Evolutionary conservation across 176 grass and related monocot genomes (phyloP).

Genomic region (Eleusine coracana): DNA sequence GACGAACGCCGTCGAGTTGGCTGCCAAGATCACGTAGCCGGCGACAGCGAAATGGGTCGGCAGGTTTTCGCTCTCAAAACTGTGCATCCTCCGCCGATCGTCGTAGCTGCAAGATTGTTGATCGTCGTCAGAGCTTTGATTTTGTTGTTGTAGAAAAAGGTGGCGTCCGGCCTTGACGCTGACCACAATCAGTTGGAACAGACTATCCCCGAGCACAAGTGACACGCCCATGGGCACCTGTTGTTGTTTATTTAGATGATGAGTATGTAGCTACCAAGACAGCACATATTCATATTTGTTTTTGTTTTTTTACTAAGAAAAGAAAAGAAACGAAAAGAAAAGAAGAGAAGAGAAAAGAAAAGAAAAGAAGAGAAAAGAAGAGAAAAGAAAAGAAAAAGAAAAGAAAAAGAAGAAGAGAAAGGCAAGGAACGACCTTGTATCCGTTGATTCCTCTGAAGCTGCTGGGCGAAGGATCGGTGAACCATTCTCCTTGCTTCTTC

Average conservation of each 20-base stretch:
- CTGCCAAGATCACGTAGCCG: constrained; percentile 17
- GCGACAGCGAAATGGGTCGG: background rate
- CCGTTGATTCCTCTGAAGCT: constrained; percentile 58
- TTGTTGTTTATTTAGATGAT: too few species aligned
- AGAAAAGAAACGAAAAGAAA: too few species aligned
- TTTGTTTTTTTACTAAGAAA: too few species aligned
- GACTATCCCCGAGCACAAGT: constrained; percentile 54
- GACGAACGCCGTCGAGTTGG: constrained; percentile 16
- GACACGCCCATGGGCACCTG: constrained; percentile 47
- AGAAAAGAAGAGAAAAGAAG: too few species aligned
- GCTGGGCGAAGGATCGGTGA: constrained; percentile 22
- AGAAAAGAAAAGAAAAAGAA: too few species aligned
- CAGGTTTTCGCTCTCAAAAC: constrained; percentile 18
- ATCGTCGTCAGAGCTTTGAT: too few species aligned
- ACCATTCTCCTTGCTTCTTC: constrained; percentile 50
- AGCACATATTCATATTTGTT: too few species aligned
- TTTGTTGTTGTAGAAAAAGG: background rate
- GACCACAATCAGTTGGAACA: constrained; percentile 43
- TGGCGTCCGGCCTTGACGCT: constrained; percentile 15
- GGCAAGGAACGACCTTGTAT: constrained; percentile 33
- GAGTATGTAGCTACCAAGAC: too few species aligned
- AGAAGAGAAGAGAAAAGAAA: too few species aligned
- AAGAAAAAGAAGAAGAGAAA: too few species aligned
- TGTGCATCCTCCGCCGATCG: constrained; percentile 27
- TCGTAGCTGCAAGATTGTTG: constrained; percentile 8